Base-by-base conservation (phyloP, 306 rosid genomes). In the Ceratonia siliqua region DNA sequence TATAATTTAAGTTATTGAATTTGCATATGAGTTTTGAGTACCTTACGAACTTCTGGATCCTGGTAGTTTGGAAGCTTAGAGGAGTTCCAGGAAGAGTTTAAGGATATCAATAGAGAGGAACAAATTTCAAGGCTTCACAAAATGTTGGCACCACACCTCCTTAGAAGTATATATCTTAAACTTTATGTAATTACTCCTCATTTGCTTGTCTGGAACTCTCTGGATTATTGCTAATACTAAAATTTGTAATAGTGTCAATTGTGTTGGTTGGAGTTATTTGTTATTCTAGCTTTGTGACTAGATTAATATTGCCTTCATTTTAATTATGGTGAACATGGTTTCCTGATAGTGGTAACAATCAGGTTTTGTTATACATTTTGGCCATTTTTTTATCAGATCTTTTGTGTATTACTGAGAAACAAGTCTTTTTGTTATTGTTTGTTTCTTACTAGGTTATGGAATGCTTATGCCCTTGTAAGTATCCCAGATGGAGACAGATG, bases 41-140 rank as follows among this genome's bases (percentile, higher is more conserved):
- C 81, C 69, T 77, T 50, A 79, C 56, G 68, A 54, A 43, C 46
- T 55, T 49, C 20, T 76, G n/a, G 43, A 32, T 72, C 12, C 75
- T 82, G 86, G 73, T 85, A 94, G 98, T 95, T 95, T 72, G 92
- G 86, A 85, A 95, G 99, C 82, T 85, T 95, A 42, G 99, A 95
- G 83, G 99, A 94, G 85, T 94, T 94, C 74, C 99, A 94, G 82
- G 98, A 94, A 80, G 99, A 94, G 85, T 95, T 91, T 81, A 90
- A 64, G 85, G 99, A 95, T 86, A 95, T 95, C 62, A 95, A 92
- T 89, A 98, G 92, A 85, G 99, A 95, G 82, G 97, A 92, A 74
- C 98, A 95, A 84, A 81, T 95, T 62, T 92, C 93, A 68, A 86
- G 98, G 88, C 99, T 95, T 75, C 99, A 95, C 78, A 90, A 82